These are phyloP conservation scores for Phyllostachys edulis DNA, from an alignment of 176 grass and related monocot species.

Conservation along the genomic window DNA sequence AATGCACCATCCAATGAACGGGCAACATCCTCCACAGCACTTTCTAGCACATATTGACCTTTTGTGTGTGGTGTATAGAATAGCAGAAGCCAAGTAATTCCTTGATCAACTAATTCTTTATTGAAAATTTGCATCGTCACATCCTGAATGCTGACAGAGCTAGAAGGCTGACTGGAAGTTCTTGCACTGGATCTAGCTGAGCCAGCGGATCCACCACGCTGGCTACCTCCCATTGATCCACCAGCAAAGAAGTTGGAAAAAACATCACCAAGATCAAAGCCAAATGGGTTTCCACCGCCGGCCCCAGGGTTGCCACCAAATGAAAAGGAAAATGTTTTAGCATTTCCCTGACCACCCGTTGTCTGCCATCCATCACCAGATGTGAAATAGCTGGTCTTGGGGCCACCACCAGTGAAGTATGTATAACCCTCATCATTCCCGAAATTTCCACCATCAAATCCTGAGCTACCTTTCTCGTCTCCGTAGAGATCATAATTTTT, in stretches of 20 bases:
- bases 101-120: constrained; percentile 75
- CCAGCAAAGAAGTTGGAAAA: constrained; percentile 86
- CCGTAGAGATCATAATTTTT: constrained; percentile 90
- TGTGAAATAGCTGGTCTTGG: constrained; percentile 56
- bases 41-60: constrained; percentile 57
- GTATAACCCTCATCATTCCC: constrained; percentile 60
- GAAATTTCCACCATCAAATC: constrained; percentile 62
- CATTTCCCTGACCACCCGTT: constrained; percentile 63
- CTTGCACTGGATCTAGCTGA: constrained; percentile 44
- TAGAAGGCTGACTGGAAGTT: constrained; percentile 37
- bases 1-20: constrained; percentile 66
- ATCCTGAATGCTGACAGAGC: constrained; percentile 52
- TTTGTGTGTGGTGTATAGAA: constrained; percentile 68
- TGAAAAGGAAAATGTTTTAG: constrained; percentile 78
- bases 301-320: constrained; percentile 62
- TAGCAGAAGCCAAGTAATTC: constrained; percentile 86
- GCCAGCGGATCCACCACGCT: constrained; percentile 51
- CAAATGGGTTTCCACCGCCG: constrained; percentile 62
- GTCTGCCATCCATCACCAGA: constrained; percentile 83
- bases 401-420: constrained; percentile 62
- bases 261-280: constrained; percentile 71
- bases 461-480: constrained; percentile 71
- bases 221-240: constrained; percentile 41
- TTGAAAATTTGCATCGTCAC: constrained; percentile 70
- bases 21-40: constrained; percentile 60